Conservation (phyloP, 1,284 basidiomycete genomes). For the Pisolithus thermaeus region DNA sequence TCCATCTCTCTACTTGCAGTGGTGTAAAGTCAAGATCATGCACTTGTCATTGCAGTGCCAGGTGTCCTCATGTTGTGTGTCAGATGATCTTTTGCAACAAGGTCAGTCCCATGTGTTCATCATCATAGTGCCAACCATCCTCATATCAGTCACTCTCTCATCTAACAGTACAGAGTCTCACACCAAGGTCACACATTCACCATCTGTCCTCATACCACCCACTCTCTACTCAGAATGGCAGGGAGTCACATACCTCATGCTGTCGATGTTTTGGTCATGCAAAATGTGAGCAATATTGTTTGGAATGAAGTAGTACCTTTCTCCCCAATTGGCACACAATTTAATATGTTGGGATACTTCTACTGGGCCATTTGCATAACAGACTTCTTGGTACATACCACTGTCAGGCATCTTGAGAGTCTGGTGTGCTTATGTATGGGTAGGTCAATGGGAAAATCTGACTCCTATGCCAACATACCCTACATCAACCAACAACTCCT, state of each 20-base stretch:
- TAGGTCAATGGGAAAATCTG: constrained; percentile 59
- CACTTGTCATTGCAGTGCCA: too few relatives aligned
- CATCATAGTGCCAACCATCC: too few relatives aligned
- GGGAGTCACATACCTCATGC: constrained; percentile 28
- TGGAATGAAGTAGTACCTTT: constrained; percentile 78
- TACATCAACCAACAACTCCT: constrained; percentile 46
- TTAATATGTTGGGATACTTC: constrained; percentile 65
- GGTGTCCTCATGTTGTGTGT: too few relatives aligned
- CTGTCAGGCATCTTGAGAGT: background rate
- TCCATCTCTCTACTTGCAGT: too few relatives aligned
- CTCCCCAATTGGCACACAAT: constrained; percentile 50
- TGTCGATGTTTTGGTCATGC: constrained; percentile 62
- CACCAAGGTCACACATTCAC: too few relatives aligned
- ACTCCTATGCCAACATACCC: constrained; percentile 65
- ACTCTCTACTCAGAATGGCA: too few relatives aligned
- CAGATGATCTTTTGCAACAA: too few relatives aligned
- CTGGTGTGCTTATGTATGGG: background rate
- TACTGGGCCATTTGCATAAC: constrained; percentile 74
- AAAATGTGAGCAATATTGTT: constrained; percentile 49
- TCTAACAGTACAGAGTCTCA: too few relatives aligned
- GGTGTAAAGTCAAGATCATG: too few relatives aligned
- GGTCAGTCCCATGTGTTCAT: too few relatives aligned
- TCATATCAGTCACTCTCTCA: too few relatives aligned
- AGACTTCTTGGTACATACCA: constrained; percentile 44
- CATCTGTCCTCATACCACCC: too few relatives aligned